phyloP scores from a whole-genome alignment of 768 basidiomycete genomes.

The Mycena belliarum region DNA sequence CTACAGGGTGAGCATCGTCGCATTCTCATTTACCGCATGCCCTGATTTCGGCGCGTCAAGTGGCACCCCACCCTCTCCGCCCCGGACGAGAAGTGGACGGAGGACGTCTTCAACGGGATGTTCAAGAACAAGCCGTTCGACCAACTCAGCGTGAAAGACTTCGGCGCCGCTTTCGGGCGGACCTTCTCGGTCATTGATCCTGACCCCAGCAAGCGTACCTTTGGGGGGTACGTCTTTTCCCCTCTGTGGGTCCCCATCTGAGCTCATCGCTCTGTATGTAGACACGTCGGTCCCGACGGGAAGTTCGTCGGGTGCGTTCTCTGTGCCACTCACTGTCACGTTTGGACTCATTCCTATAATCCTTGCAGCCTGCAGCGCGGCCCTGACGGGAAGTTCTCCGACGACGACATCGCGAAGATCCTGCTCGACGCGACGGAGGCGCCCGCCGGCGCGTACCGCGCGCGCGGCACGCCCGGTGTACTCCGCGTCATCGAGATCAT shows the following conservation, averaged over 20 bases:
- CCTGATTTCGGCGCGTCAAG: conserved; percentile 26
- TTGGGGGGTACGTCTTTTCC: conserved; percentile 39
- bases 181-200: conserved; percentile 21
- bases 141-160: conserved; percentile 31
- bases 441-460: conserved; percentile 49
- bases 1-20: conserved; percentile 35
- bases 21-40: neutral
- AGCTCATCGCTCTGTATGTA: too few species aligned
- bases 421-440: conserved; percentile 47
- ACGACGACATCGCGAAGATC: conserved; percentile 51
- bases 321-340: too few species aligned
- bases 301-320: too few species aligned
- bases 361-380: conserved; percentile 46
- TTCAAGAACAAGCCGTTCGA: conserved; percentile 42
- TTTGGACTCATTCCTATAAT: too few species aligned
- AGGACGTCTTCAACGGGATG: conserved; percentile 41
- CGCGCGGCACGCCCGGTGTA: conserved; percentile 46
- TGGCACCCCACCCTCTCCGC: conserved; percentile 61
- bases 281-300: too few species aligned
- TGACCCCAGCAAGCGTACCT: conserved; percentile 42
- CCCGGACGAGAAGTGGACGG: conserved; percentile 53
- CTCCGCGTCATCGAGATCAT: conserved; percentile 56
- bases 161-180: conserved; percentile 20
- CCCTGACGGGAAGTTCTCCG: conserved; percentile 49
- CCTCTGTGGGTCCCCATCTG: neutral